A percentile compares a stretch with the other conserved stretches of the same genome.
These are phyloP conservation scores for Triglochin maritima DNA, from an alignment of 106 monocot species.

Conservation along the genomic window DNA sequence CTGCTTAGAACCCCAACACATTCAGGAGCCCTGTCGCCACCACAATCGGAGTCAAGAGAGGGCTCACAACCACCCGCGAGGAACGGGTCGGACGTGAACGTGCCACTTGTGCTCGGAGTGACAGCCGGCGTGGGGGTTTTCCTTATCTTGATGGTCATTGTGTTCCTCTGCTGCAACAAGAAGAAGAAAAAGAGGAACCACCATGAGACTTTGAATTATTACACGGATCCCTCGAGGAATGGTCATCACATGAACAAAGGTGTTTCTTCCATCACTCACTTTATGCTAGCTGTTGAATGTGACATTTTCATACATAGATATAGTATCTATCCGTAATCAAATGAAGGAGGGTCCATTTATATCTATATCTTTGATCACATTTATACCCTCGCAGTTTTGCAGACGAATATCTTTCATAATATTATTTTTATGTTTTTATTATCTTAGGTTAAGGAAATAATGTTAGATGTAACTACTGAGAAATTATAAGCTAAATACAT, in stretches of 20 bases:
- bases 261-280: background rate
- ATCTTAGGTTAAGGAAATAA: too few species aligned
- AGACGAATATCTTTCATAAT: too few species aligned
- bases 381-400: too few species aligned
- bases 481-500: too few species aligned
- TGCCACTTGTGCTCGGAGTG: slow-evolving; percentile 8
- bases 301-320: too few species aligned
- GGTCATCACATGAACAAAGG: slow-evolving; percentile 23
- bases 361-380: background rate
- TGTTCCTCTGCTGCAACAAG: slow-evolving; percentile 30
- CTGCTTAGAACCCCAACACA: background rate
- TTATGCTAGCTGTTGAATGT: too few species aligned
- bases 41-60: background rate
- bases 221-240: slow-evolving; percentile 26
- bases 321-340: background rate
- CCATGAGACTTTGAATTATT: slow-evolving; percentile 42
- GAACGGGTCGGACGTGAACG: background rate
- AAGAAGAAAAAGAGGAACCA: slow-evolving; percentile 36
- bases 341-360: background rate
- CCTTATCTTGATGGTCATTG: slow-evolving; percentile 8
- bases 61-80: background rate
- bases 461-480: too few species aligned
- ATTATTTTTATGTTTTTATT: too few species aligned
- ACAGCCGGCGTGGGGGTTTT: slow-evolving; percentile 4
- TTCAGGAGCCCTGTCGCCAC: background rate